phyloP scores from a whole-genome alignment of 2,329 filamentous ascomycete species.

The Stagonosporopsis rhizophila region DNA sequence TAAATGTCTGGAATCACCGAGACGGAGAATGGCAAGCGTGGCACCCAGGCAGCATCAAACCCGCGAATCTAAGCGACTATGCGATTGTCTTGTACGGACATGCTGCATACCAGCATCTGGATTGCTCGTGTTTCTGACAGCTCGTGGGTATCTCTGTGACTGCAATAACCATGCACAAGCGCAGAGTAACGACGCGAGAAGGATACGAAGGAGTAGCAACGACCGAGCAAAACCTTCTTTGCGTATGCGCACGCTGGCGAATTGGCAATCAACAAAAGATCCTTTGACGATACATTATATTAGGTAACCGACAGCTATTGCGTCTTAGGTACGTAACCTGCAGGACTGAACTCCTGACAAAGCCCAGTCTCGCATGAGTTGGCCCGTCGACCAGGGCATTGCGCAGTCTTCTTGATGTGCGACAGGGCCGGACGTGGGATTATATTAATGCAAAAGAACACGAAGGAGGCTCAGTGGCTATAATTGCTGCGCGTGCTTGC shows the following conservation, averaged over 20 bases:
- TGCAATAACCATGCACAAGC: no score
- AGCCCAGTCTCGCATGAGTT: not conserved
- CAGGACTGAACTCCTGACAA: not conserved
- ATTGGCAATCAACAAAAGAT: not conserved
- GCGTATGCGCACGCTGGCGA: not conserved
- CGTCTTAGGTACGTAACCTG: not conserved
- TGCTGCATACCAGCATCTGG: not conserved
- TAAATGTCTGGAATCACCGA: not conserved
- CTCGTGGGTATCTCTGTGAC: no score
- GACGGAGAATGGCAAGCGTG: not conserved
- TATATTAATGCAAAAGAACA: not conserved
- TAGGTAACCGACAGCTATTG: not conserved
- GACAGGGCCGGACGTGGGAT: not conserved
- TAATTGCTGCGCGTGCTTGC: constrained; percentile 4
- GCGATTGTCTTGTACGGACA: not conserved
- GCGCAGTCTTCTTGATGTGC: not conserved
- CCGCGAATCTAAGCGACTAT: not conserved
- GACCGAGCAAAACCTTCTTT: not conserved
- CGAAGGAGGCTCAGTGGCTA: not conserved
- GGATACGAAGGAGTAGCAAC: not conserved
- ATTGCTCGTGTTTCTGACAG: not conserved
- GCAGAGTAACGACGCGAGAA: not conserved
- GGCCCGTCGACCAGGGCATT: not conserved
- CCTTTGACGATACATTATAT: not conserved
- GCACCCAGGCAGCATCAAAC: not conserved